Evolutionary conservation across 2,329 filamentous ascomycete genomes (phyloP), one percentile per base, ranked within the genome.

Genomic region (Venturia oleaginea): DNA sequence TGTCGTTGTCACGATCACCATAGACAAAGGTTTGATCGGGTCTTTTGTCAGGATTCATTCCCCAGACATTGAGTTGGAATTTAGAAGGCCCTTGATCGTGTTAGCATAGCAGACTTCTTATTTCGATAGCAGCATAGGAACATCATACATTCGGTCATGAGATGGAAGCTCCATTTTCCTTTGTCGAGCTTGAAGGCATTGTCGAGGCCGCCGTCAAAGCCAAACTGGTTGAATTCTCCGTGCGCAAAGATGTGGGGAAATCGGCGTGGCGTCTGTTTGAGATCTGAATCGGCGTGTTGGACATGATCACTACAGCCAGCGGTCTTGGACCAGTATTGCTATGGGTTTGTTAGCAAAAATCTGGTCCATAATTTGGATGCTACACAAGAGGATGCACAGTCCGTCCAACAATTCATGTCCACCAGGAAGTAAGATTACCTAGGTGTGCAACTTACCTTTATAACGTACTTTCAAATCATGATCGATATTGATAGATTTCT

Each of bases 21-120:
- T 80, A 83, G 3, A 86, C 80, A 64, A 78, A 80, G 7, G 81
- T 81, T 67, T 84, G 78, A 71, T 88, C 86, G 0, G 86, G 85
- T 68, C 82, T 75, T 22, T 84, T 84, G 71, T 87, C 81, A 0
- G 81, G 80, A 69, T 87, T 85, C 71, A 87, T 84, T 62, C 86
- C 86, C 86, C 86, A 88, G 7, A 86, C 78, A 68, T 87, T 88
- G 65, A 87, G 75, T 69, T 87, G 85, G 65, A 84, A 34, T 34
- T 57, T 57, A 2, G 51, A 57, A 15, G 51, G 51, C 51, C 51
- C 46, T 51, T 15, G 13, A 51, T 51, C 17, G 22, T 51, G 46
- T 51, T 51, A 51, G 22, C 8, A 27, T 15, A 40, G 40, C 3
- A 5, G 37, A 43, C 15, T n/a, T 43, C 1, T 4, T 24, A 4